These are phyloP conservation scores for Coniochaeta sp. DNA, from an alignment of 2,329 filamentous ascomycete genomes.

Conservation along the genomic window DNA sequence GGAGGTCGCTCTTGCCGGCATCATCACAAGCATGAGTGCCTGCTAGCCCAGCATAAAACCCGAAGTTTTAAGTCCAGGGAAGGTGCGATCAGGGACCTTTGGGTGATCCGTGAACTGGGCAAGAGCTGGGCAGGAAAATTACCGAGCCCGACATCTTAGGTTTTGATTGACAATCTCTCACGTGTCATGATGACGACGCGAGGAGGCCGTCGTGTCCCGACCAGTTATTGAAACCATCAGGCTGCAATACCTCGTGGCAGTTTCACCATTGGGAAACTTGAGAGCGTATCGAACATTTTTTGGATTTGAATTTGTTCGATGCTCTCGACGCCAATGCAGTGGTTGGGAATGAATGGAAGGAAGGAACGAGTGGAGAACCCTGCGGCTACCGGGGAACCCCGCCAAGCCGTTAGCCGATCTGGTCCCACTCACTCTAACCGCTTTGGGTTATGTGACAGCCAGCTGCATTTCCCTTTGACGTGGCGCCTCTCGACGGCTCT, in stretches of 20 bases:
- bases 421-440: neutral
- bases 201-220: neutral
- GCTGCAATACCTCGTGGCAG: slow-evolving; percentile 1
- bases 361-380: neutral
- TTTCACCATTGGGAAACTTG: neutral
- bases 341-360: too few species aligned
- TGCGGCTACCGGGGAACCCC: neutral
- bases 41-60: neutral
- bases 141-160: neutral
- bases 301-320: neutral
- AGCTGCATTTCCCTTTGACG: neutral
- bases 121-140: neutral
- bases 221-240: neutral
- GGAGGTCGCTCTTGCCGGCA: slow-evolving; percentile 1
- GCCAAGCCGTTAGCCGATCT: neutral
- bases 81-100: neutral
- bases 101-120: neutral
- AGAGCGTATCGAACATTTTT: neutral
- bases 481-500: neutral
- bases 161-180: neutral
- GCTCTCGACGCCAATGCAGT: neutral
- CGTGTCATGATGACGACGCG: slow-evolving; percentile 1
- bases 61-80: neutral
- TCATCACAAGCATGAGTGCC: slow-evolving; percentile 3
- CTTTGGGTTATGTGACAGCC: neutral